These are phyloP conservation scores for Lactarius hatsudake DNA, from an alignment of 768 basidiomycete genomes.

Conservation along the genomic window DNA sequence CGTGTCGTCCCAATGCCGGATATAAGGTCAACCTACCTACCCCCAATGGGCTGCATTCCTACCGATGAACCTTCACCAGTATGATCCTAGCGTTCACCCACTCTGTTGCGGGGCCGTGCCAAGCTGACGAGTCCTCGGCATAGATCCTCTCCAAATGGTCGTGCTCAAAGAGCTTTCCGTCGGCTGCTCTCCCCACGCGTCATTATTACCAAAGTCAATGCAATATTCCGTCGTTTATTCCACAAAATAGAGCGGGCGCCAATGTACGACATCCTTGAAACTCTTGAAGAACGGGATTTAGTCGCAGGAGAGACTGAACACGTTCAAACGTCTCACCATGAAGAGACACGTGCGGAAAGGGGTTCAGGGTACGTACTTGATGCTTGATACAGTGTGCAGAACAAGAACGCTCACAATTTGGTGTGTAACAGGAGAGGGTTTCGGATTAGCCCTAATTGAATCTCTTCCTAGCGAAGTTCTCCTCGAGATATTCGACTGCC, in stretches of 20 bases:
- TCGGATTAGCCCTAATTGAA: not conserved
- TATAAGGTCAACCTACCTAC: not conserved
- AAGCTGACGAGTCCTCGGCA: not conserved
- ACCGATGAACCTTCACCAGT: not conserved
- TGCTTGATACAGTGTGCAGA: not conserved
- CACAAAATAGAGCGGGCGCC: not conserved
- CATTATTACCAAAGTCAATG: not conserved
- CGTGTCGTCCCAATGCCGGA: not conserved
- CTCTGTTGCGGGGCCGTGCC: not conserved
- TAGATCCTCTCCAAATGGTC: not conserved
- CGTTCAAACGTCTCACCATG: not conserved
- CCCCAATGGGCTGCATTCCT: not conserved
- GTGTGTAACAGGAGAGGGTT: not conserved
- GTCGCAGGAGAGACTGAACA: not conserved
- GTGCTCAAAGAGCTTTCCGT: not conserved
- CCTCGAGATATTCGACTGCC: constrained; percentile 11
- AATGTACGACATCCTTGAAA: not conserved
- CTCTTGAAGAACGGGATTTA: not conserved
- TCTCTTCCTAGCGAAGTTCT: constrained; percentile 8
- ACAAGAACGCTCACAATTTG: no score
- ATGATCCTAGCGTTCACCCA: not conserved
- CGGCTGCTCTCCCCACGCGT: not conserved
- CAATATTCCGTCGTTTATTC: not conserved
- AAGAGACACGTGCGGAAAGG: not conserved
- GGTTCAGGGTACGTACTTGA: not conserved